A percentile compares a stretch with the other conserved stretches of the same genome.
Conservation (phyloP, 768 basidiomycete species). For the Ramaria sp. region DNA sequence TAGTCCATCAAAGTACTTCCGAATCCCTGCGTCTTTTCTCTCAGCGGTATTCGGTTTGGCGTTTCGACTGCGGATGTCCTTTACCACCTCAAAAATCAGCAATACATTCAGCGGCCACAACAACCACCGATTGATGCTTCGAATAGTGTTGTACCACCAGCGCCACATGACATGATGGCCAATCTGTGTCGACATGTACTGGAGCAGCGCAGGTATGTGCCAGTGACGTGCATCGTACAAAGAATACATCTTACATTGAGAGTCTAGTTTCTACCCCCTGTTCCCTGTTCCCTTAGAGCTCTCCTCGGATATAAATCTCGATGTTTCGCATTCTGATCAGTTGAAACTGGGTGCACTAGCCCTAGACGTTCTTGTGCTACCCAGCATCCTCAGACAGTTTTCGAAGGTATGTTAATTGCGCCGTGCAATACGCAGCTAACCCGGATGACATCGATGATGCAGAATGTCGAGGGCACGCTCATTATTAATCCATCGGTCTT, state of each 20-base stretch:
- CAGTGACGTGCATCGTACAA: not conserved
- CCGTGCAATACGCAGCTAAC: not conserved
- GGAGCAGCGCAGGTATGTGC: slow-evolving; percentile 70
- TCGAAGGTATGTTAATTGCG: slow-evolving; percentile 47
- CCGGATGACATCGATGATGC: not conserved
- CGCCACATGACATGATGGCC: slow-evolving; percentile 63
- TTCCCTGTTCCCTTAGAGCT: slow-evolving; percentile 78
- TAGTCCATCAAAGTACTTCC: slow-evolving; percentile 75
- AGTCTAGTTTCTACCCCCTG: slow-evolving; percentile 79
- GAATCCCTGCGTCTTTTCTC: slow-evolving; percentile 77
- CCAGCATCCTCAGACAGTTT: slow-evolving; percentile 86
- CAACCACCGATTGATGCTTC: slow-evolving; percentile 32
- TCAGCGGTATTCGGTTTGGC: slow-evolving; percentile 77
- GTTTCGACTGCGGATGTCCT: slow-evolving; percentile 78
- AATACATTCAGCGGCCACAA: slow-evolving; percentile 56
- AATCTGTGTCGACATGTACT: slow-evolving; percentile 71
- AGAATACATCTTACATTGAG: not conserved
- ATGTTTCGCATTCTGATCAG: slow-evolving; percentile 64
- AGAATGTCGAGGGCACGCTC: slow-evolving; percentile 70
- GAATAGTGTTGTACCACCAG: not conserved
- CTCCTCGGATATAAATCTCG: slow-evolving; percentile 77
- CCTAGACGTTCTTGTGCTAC: slow-evolving; percentile 80
- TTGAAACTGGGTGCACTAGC: slow-evolving; percentile 37
- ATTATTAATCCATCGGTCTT: slow-evolving; percentile 84
- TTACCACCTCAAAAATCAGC: slow-evolving; percentile 82